Evolutionary conservation across 768 basidiomycete species (phyloP), one percentile per base, ranked within the genome.

Genomic region (Mycena vulgaris): DNA sequence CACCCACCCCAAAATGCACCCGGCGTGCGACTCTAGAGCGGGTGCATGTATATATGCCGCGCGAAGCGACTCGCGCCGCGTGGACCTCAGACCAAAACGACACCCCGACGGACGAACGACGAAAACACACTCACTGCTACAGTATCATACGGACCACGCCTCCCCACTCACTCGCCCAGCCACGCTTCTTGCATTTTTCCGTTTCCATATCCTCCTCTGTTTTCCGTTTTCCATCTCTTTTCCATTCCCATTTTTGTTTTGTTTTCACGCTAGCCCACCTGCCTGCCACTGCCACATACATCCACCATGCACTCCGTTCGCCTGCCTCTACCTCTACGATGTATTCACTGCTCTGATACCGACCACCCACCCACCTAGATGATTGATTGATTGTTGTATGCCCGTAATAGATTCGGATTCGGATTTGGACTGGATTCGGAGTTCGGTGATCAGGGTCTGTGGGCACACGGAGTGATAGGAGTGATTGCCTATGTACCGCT

Each of bases 1-100:
- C 65, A n/a, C 4, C 39, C 13, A 39, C 40, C 51, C 56, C 53
- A 65, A 64, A 69, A 64, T 53, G 69, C 69, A 70, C 69, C 69
- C 63, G 63, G 69, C 69, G 69, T 70, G 69, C 63, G 51, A 59
- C 31, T 62, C n/a, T 70, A 70, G 69, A 70, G 51, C 62, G 33
- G 56, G 69, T 64, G 68, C 48, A 40, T 59, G 9, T 35, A 13
- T 35, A 35, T 35, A 35, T 35, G 7, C 33, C 13, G 13, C 33
- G 13, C 33, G 33, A n/a, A n/a, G n/a, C n/a, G n/a, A n/a, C n/a
- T n/a, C n/a, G n/a, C n/a, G n/a, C n/a, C n/a, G n/a, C n/a, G n/a
- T n/a, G n/a, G n/a, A n/a, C n/a, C 33, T 13, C 33, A 35, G 7
- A 35, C 33, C 33, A 35, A 35, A 35, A 35, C 33, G 16, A 66